Evolutionary conservation across 495 filamentous ascomycete species (phyloP).

Genomic region (Aspergillus avenaceus): DNA sequence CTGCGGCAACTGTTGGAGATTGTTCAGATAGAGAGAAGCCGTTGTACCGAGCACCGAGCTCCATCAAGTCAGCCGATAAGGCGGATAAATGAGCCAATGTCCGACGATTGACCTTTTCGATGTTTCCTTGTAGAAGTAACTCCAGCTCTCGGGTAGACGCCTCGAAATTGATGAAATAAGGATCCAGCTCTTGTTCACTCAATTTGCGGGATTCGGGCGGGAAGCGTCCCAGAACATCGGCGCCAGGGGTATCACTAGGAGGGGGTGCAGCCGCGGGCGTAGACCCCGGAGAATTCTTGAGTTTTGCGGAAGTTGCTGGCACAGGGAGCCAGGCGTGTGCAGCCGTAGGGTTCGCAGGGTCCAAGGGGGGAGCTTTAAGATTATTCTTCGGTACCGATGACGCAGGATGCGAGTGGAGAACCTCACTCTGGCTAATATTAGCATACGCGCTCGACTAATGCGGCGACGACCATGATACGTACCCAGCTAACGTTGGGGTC

Average conservation of each 20-base stretch:
- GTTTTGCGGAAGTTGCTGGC: slow-evolving; percentile 77
- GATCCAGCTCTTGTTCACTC: slow-evolving; percentile 86
- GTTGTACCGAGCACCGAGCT: slow-evolving; percentile 90
- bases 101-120: slow-evolving; percentile 92
- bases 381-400: slow-evolving; percentile 89
- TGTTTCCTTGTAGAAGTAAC: slow-evolving; percentile 76
- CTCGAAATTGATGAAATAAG: slow-evolving; percentile 92
- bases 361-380: slow-evolving; percentile 87
- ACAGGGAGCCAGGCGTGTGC: slow-evolving; percentile 86
- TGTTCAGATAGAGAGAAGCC: slow-evolving; percentile 95
- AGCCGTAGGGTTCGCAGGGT: slow-evolving; percentile 85
- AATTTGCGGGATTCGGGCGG: slow-evolving; percentile 72
- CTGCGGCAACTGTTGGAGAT: slow-evolving; percentile 79
- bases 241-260: slow-evolving; percentile 53
- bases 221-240: slow-evolving; percentile 72
- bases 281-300: slow-evolving; percentile 56
- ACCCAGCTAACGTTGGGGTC: slow-evolving; percentile 99
- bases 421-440: slow-evolving; percentile 68
- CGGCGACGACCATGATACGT: slow-evolving; percentile 11
- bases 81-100: slow-evolving; percentile 79
- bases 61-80: slow-evolving; percentile 81
- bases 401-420: slow-evolving; percentile 83
- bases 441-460: slow-evolving; percentile 4
- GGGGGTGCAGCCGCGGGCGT: slow-evolving; percentile 50
- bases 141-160: slow-evolving; percentile 84